phyloP scores from a whole-genome alignment of 2,329 filamentous ascomycete species.

The Aspergillus sp. region DNA sequence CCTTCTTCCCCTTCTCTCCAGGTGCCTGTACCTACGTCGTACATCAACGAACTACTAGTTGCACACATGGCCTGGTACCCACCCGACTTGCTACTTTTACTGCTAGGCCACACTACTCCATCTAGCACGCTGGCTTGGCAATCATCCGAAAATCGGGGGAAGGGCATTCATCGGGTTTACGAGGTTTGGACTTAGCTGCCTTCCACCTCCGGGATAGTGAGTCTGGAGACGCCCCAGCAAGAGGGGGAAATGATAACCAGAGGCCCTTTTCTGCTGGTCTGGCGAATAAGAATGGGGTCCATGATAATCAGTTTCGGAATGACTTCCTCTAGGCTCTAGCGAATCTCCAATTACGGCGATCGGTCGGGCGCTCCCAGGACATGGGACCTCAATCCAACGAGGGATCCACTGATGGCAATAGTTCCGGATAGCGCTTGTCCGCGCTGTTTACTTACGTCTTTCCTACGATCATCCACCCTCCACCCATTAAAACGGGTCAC shows the following conservation, averaged over 20 bases:
- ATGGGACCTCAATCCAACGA: slow-evolving; percentile 12
- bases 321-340: slow-evolving; percentile 1
- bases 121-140: not conserved
- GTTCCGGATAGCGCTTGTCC: slow-evolving; percentile 20
- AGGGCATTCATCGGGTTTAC: not conserved
- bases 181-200: not conserved
- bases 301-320: slow-evolving; percentile 6
- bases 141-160: not conserved
- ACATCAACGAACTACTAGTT: not conserved
- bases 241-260: not conserved
- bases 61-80: slow-evolving; percentile 1
- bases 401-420: slow-evolving; percentile 20
- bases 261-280: not conserved
- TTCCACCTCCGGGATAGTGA: not conserved
- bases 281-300: slow-evolving; percentile 7
- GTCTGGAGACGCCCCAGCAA: not conserved
- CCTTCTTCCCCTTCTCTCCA: no score
- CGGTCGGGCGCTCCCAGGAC: slow-evolving; percentile 15
- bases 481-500: slow-evolving; percentile 8
- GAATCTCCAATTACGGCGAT: slow-evolving; percentile 16
- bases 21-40: not conserved
- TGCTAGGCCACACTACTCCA: not conserved
- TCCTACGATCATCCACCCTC: slow-evolving; percentile 1
- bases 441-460: slow-evolving; percentile 3
- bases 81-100: not conserved